Evolutionary conservation across 495 filamentous ascomycete genomes (phyloP), one percentile per base, ranked within the genome.

Genomic region (Aspergillus sparsus): DNA sequence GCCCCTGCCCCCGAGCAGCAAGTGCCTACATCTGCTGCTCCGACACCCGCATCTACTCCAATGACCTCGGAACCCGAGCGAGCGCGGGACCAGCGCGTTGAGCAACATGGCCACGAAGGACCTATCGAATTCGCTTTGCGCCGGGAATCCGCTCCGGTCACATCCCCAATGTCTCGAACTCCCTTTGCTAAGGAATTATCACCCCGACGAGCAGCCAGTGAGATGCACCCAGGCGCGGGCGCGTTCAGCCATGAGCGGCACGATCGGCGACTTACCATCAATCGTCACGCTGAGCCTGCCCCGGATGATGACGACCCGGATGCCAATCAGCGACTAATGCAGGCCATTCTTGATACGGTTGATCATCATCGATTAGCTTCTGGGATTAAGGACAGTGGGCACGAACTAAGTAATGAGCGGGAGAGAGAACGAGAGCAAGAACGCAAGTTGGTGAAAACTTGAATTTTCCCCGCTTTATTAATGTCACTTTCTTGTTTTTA

Each of bases 331-430:
- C 66, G 75, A n/a, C 53, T 80, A 44, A 77, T 77, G 73, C 77
- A 79, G 64, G 77, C 77, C 16, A 80, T 80, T 35, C 55, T 73
- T 9, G 77, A 80, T 49, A 80, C 77, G 3, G 74, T 78, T 2
- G 75, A 78, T 52, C 77, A 78, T 49, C 77, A 77, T 51, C 70
- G 72, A 7, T 71, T 71, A 32, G 67, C 76, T 1, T 69, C 75
- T 8, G 70, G 72, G 16, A 70, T 68, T 42, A 72, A 71, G 39
- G 72, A 73, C 27, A 62, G 68, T 8, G 70, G 66, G 2, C 62
- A 61, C 33, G 62, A 63, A 34, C 15, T 63, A 3, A 37, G 65
- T 53, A 37, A 60, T 42, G 65, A 62, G 31, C 58, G 66, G 15
- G 59, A 68, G 11, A 42, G 57, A 1, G 66, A 72, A 5, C 69